These are phyloP conservation scores for Agaricus blazei DNA, from an alignment of 768 basidiomycete genomes.

Conservation along the genomic window DNA sequence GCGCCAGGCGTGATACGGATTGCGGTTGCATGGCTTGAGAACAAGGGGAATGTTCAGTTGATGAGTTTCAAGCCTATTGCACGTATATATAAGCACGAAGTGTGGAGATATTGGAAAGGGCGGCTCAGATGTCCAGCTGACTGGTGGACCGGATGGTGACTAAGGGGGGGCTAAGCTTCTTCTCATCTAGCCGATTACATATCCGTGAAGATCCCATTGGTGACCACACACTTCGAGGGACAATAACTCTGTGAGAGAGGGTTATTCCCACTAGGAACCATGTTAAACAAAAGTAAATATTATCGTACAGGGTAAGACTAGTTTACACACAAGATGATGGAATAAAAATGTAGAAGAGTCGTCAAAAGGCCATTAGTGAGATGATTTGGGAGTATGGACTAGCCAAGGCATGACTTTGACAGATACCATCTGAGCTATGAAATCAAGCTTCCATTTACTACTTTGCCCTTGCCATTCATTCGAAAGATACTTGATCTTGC, in stretches of 20 bases:
- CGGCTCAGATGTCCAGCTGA: conserved; percentile 12
- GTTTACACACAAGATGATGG: not conserved
- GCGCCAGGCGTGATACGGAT: conserved; percentile 50
- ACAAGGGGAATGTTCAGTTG: not conserved
- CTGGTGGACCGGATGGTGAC: not conserved
- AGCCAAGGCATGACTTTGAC: conserved; percentile 52
- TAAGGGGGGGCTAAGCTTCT: not conserved
- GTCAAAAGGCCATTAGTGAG: not conserved
- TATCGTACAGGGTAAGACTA: too few species aligned
- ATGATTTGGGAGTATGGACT: conserved; percentile 39
- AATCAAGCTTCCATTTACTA: conserved; percentile 39
- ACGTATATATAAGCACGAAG: not conserved
- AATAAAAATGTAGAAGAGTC: not conserved
- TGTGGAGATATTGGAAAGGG: not conserved
- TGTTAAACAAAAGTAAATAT: too few species aligned
- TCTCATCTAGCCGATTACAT: too few species aligned
- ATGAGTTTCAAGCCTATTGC: not conserved
- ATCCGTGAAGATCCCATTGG: too few species aligned
- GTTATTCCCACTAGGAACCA: too few species aligned
- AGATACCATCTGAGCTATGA: conserved; percentile 42
- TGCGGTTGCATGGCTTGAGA: conserved; percentile 18
- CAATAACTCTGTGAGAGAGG: too few species aligned
- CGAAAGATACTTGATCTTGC: conserved; percentile 52
- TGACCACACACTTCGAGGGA: too few species aligned
- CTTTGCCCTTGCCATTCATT: conserved; percentile 60